Evolutionary conservation across 73 alveolate genomes (phyloP), one percentile per base, ranked within the genome.

Genomic region (Paramecium bursaria): DNA sequence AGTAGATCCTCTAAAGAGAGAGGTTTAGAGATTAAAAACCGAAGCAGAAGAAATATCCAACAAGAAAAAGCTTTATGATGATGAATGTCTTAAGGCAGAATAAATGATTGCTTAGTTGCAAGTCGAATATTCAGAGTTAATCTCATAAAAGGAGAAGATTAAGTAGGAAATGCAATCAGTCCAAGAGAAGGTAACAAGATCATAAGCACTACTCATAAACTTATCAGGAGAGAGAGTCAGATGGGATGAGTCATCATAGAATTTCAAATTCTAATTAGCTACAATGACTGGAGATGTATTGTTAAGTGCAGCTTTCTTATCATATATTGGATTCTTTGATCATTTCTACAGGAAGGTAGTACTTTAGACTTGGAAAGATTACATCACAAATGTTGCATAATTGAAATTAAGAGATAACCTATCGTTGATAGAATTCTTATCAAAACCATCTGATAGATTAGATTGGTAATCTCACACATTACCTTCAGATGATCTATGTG

Each of bases 251-350:
- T 90, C 97, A 4, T 87, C 96, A 53, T 60, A 88, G 33, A 96
- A 95, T 75, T 96, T 97, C 92, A 92, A 94, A 57, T 87, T 87
- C 21, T 97, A 97, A 85, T 95, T 96, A 86, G 95, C 97, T 33
- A 95, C 97, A 61, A 92, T 97, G 85, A 75, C 92, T 42, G 99
- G 98, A 39, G 99, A 95, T 91, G 95, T 93, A 19, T 86, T 93
- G 73, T 90, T 95, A 35, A 88, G 98, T 15, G 94, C 98, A 23
- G 98, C 99, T 29, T 98, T 98, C 91, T 86, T 96, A 42, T 95
- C 99, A 7, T 98, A 98, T 88, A 94, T 96, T 67, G 99, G 99
- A 26, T 98, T 98, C 96, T 98, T 96, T 80, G 99, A 98, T 79
- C 99, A 96, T 57, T 95, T 86, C 89, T 95, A 94, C 74, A 91